Evolutionary conservation across 176 grass and related monocot genomes (phyloP).

Genomic region (Coix lacrymajobi): DNA sequence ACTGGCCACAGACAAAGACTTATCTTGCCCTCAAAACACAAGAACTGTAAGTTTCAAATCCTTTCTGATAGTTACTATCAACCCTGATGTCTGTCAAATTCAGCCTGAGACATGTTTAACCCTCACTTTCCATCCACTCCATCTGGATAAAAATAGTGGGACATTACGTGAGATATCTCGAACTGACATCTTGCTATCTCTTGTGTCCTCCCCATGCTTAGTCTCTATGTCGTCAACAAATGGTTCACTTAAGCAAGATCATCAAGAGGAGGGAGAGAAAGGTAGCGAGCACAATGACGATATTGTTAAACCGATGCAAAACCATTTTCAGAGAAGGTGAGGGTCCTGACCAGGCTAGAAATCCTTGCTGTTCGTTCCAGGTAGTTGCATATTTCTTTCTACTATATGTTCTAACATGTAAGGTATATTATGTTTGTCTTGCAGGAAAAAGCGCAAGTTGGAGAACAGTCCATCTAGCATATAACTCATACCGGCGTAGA

Average conservation of each 20-base stretch:
- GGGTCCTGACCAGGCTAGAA: background rate
- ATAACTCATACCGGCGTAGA: background rate
- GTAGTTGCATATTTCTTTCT: background rate
- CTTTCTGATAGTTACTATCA: background rate
- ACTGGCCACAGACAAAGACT: background rate
- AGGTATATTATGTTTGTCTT: background rate
- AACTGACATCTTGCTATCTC: background rate
- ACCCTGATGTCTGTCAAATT: background rate
- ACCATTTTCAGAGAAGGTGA: conserved; percentile 42
- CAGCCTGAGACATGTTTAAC: background rate
- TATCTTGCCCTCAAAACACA: background rate
- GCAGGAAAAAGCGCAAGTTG: conserved; percentile 29
- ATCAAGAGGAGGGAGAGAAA: background rate
- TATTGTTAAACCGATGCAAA: background rate
- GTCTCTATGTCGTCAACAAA: background rate
- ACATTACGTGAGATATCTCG: background rate
- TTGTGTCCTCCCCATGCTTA: background rate
- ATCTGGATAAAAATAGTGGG: background rate
- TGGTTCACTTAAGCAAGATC: background rate
- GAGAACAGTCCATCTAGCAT: background rate
- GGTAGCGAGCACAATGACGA: background rate
- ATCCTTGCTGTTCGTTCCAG: background rate
- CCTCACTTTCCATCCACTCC: background rate
- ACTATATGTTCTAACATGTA: background rate
- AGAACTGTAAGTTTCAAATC: background rate